phyloP scores from a whole-genome alignment of 805 yeast species.

The Sugiyamaella qingdaonensis region DNA sequence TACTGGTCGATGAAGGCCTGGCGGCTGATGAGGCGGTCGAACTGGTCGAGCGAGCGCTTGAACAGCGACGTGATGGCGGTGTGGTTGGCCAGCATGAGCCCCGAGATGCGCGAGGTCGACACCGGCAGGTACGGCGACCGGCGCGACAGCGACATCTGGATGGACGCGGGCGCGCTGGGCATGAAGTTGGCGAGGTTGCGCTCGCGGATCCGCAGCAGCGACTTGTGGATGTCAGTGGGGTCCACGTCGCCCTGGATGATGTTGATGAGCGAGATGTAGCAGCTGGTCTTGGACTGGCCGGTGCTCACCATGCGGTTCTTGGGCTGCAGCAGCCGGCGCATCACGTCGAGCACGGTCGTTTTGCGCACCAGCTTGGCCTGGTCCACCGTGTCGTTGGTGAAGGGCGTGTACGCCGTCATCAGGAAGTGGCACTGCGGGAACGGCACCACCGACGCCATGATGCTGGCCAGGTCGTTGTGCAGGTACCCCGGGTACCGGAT shows the following conservation, averaged over 20 bases:
- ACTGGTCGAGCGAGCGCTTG: slow-evolving; percentile 64
- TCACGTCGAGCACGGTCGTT: slow-evolving; percentile 78
- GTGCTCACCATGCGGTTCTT: slow-evolving; percentile 65
- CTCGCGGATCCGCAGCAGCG: slow-evolving; percentile 38
- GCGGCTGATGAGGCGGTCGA: slow-evolving; percentile 71
- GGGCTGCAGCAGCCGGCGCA: slow-evolving; percentile 75
- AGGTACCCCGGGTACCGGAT: slow-evolving; percentile 87
- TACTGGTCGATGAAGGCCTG: slow-evolving; percentile 83
- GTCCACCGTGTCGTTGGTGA: slow-evolving; percentile 57
- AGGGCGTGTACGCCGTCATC: slow-evolving; percentile 73
- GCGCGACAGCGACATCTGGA: slow-evolving; percentile 72
- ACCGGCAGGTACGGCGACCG: slow-evolving; percentile 55
- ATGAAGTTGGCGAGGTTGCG: slow-evolving; percentile 59
- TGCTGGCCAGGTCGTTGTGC: slow-evolving; percentile 79
- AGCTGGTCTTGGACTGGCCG: slow-evolving; percentile 40
- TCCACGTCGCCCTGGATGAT: slow-evolving; percentile 63
- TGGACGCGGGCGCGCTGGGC: slow-evolving; percentile 78
- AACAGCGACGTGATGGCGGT: slow-evolving; percentile 69
- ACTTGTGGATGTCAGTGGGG: slow-evolving; percentile 59
- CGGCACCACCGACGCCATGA: slow-evolving; percentile 78
- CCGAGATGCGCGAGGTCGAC: slow-evolving; percentile 55
- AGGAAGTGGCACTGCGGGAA: slow-evolving; percentile 78
- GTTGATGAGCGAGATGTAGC: slow-evolving; percentile 68
- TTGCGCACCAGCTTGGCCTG: slow-evolving; percentile 58
- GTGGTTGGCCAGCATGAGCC: slow-evolving; percentile 79